Base-by-base conservation (phyloP, 768 basidiomycete genomes). In the Naganishia antarctica region DNA sequence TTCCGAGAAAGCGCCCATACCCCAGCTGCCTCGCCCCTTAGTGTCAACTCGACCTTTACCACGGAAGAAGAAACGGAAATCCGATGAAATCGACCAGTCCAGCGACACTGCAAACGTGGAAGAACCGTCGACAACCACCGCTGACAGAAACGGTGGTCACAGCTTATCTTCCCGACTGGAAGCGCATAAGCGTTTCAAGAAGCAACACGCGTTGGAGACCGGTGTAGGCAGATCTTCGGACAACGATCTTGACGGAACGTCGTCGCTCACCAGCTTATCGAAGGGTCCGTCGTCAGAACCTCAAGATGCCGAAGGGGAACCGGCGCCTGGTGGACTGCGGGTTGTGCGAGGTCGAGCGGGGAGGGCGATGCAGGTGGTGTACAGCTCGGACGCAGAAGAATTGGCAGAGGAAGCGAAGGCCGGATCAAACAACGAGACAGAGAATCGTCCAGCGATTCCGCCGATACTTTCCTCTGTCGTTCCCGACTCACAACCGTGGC, bases 251-350 rank as follows among this genome's bases (percentile, higher is more conserved):
- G 53, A 57, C 28, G 23, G 11, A 15, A 57, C 53, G 23, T 57
- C 53, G 26, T 57, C 53, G 31, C 53, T 57, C 21, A 57, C 53
- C 5, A 57, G 53, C 23, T 29, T 57, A 9, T 57, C 53, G 13
- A 57, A 57, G 26, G 37, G 37, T 21, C 53, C 37, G 2, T 57
- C 53, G 13, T 57, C 53, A 12, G 53, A 57, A 9, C 4, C 21
- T 26, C 32, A 25, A 11, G 47, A 57, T 40, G 47, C 18, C 18
- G 37, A 37, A 23, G 28, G 23, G 9, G 53, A 57, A 12, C 21
- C 12, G 21, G 31, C 23, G 21, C 34, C n/a, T 15, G 40, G 18
- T 15, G 53, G 53, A 11, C 37, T 57, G 18, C 34, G 37, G 11
- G 37, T 57, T 18, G 23, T 23, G 3, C 16, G 53, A 25, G 53